phyloP scores from a whole-genome alignment of 371 early-diverging fungal species.

The Cokeromyces recurvatus region DNA sequence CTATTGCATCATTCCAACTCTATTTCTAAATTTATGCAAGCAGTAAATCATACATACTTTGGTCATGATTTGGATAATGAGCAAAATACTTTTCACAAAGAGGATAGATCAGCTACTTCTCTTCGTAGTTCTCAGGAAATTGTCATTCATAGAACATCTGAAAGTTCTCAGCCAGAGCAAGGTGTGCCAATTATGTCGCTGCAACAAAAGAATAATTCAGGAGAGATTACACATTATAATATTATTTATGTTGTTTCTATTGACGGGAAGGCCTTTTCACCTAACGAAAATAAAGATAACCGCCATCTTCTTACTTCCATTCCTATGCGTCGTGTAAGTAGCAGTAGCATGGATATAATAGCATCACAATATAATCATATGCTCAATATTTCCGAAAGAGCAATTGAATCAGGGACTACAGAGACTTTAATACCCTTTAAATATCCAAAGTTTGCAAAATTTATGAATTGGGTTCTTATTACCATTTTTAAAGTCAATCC shows the following conservation, averaged over 20 bases:
- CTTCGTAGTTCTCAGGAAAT: no score
- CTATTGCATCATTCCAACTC: no score
- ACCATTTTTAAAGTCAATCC: slow-evolving; percentile 11
- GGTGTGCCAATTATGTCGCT: no score
- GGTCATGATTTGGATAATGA: no score
- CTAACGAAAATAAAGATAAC: slow-evolving; percentile 1
- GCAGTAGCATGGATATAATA: no score
- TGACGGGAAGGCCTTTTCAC: slow-evolving; percentile 1
- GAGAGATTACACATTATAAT: not conserved
- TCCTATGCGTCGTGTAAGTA: slow-evolving; percentile 5
- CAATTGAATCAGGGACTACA: not conserved
- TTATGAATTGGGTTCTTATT: slow-evolving; percentile 20
- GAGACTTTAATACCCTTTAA: slow-evolving; percentile 13
- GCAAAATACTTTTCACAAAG: no score
- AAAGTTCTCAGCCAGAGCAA: no score
- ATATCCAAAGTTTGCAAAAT: slow-evolving; percentile 14
- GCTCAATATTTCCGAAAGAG: not conserved
- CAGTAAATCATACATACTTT: no score
- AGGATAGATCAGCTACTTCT: no score
- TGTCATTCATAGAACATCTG: not conserved
- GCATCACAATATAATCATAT: no score
- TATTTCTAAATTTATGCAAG: no score
- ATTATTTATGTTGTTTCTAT: slow-evolving; percentile 2
- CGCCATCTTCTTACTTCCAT: not conserved
- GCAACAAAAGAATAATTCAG: no score